Percentiles rank a stretch among this genome's conserved stretches.
Evolutionary conservation across 2,329 filamentous ascomycete genomes (phyloP).

Genomic region (Phialocephala subalpina): DNA sequence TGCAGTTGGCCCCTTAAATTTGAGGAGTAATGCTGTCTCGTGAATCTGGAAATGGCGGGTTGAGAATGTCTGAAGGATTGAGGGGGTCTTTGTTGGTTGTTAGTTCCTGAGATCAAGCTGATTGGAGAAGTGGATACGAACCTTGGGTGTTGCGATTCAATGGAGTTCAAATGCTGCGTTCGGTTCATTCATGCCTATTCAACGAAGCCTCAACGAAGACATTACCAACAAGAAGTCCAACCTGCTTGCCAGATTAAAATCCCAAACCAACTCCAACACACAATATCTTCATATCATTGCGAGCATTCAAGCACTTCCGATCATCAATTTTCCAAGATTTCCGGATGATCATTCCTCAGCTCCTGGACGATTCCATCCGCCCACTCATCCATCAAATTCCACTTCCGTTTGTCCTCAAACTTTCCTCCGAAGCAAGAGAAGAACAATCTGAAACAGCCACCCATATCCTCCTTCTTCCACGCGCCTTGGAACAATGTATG

Average conservation of each 20-base stretch:
- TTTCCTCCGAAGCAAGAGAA: slow-evolving; percentile 17
- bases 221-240: too few species aligned
- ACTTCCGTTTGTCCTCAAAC: slow-evolving; percentile 16
- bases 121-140: too few species aligned
- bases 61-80: too few species aligned
- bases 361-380: slow-evolving; percentile 13
- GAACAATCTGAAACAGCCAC: slow-evolving; percentile 11
- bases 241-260: neutral
- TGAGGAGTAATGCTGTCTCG: too few species aligned
- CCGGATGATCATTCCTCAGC: slow-evolving; percentile 15
- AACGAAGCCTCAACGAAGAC: too few species aligned
- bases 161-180: too few species aligned
- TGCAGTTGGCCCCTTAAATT: too few species aligned
- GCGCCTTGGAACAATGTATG: slow-evolving; percentile 17
- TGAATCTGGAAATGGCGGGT: too few species aligned
- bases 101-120: too few species aligned
- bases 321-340: neutral
- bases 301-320: neutral
- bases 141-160: too few species aligned
- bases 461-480: slow-evolving; percentile 8
- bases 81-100: too few species aligned
- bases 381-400: slow-evolving; percentile 19
- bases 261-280: neutral
- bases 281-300: neutral
- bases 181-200: too few species aligned